These are phyloP conservation scores for Coriaria nepalensis DNA, from an alignment of 306 rosid genomes.

Conservation along the genomic window DNA sequence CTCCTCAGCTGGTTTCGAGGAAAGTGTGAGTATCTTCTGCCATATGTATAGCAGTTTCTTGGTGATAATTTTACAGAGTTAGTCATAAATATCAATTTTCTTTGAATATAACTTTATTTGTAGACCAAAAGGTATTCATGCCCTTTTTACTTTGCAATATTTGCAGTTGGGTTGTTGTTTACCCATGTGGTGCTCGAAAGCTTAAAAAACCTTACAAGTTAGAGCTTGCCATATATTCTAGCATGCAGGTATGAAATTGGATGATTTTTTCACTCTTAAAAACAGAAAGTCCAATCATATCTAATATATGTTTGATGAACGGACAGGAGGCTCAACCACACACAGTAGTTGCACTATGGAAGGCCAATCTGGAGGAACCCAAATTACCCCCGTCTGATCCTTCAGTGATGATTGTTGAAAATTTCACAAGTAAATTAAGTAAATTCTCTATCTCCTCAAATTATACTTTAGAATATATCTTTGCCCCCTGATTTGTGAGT, in stretches of 20 bases:
- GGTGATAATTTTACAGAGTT: no score
- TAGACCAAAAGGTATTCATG: constrained; percentile 1
- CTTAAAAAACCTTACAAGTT: constrained; percentile 66
- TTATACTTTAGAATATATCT: no score
- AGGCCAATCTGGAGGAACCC: constrained; percentile 68
- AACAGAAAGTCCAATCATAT: not conserved
- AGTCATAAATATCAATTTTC: no score
- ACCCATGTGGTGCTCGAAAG: constrained; percentile 65
- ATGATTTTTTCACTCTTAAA: no score
- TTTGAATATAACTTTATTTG: constrained; percentile 5
- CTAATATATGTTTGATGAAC: constrained; percentile 16
- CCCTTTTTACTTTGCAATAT: not conserved
- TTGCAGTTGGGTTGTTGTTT: constrained; percentile 84
- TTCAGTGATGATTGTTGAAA: constrained; percentile 49
- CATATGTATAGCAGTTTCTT: no score
- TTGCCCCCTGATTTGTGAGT: no score
- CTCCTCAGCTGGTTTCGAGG: constrained; percentile 66
- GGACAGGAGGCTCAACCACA: constrained; percentile 80
- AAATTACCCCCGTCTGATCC: constrained; percentile 72
- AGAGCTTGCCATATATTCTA: constrained; percentile 83
- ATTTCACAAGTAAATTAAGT: constrained; percentile 31
- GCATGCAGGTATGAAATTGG: constrained; percentile 51
- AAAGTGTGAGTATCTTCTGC: constrained; percentile 54
- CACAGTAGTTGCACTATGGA: constrained; percentile 58
- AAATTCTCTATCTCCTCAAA: no score